These are phyloP conservation scores for Sarcocystis neurona DNA, from an alignment of 169 alveolate genomes.

Conservation along the genomic window DNA sequence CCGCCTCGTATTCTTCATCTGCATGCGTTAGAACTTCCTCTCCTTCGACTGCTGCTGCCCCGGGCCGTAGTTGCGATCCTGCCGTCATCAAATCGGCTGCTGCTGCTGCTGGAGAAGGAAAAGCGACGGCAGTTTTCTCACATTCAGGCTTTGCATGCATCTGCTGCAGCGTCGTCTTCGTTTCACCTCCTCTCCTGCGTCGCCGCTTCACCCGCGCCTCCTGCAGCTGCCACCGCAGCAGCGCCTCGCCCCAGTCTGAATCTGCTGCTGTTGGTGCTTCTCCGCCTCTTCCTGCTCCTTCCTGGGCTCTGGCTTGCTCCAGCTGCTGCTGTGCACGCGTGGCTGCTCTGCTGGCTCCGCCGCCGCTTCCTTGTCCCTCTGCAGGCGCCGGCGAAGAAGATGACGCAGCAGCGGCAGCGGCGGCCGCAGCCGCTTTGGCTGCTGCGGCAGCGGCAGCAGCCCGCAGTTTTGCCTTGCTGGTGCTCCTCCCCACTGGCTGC, in stretches of 20 bases:
- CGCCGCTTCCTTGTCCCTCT: no score
- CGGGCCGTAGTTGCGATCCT: not conserved
- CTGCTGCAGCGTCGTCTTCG: not conserved
- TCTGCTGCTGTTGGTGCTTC: not conserved
- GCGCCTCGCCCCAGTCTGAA: slow-evolving; percentile 14
- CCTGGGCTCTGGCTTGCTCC: no score
- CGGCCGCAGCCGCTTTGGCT: not conserved
- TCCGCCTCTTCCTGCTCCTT: not conserved
- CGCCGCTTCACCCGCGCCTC: slow-evolving; percentile 12
- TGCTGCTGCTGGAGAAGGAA: no score
- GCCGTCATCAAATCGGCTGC: not conserved
- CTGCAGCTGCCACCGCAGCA: slow-evolving; percentile 34
- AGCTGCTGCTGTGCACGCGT: no score
- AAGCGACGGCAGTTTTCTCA: not conserved
- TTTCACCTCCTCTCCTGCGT: not conserved
- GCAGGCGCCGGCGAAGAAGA: no score
- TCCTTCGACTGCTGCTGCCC: not conserved
- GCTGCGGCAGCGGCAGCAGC: not conserved
- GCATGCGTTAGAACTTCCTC: not conserved
- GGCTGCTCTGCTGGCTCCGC: no score
- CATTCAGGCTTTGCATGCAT: not conserved
- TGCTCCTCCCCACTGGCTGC: not conserved
- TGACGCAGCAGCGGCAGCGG: not conserved
- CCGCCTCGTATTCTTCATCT: not conserved
- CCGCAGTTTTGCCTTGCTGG: slow-evolving; percentile 8